Percentiles rank a stretch among this genome's conserved stretches.
These are phyloP conservation scores for Sonneratia caseolaris DNA, from an alignment of 345 rosid species.

Conservation along the genomic window DNA sequence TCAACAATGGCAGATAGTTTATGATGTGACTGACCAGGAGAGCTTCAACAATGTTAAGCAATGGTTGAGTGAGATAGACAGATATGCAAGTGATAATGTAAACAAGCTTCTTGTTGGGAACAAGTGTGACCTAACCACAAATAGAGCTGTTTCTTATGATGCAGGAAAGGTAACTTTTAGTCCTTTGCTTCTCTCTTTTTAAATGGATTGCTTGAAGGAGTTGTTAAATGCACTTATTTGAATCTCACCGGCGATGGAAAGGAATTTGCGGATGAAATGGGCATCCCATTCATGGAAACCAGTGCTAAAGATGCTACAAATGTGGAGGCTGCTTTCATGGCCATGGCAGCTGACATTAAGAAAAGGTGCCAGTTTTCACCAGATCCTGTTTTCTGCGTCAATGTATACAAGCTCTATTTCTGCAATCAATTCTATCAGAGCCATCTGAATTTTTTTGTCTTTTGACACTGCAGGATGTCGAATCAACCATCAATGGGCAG, in stretches of 20 bases:
- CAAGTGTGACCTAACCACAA: slow-evolving; percentile 59
- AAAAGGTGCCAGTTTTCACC: slow-evolving; percentile 25
- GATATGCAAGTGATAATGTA: slow-evolving; percentile 68
- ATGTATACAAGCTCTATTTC: neutral
- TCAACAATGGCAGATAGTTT: slow-evolving; percentile 36
- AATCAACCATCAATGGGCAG: slow-evolving; percentile 48
- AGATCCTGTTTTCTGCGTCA: neutral
- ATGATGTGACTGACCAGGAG: slow-evolving; percentile 80
- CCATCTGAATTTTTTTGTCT: neutral
- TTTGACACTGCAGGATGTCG: slow-evolving; percentile 39
- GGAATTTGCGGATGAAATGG: slow-evolving; percentile 75
- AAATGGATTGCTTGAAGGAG: neutral
- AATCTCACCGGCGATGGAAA: slow-evolving; percentile 6
- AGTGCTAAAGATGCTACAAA: slow-evolving; percentile 65
- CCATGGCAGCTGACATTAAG: slow-evolving; percentile 69
- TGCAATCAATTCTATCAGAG: neutral
- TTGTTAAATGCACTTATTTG: neutral
- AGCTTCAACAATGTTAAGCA: slow-evolving; percentile 76
- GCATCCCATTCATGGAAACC: slow-evolving; percentile 78
- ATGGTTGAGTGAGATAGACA: slow-evolving; percentile 70
- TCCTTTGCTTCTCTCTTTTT: neutral
- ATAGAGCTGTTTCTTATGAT: slow-evolving; percentile 59
- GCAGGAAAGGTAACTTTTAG: slow-evolving; percentile 44
- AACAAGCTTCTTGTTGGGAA: slow-evolving; percentile 73
- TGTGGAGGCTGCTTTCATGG: slow-evolving; percentile 73